These are phyloP conservation scores for Solanum megistacrolobum DNA, from an alignment of 257 asterid genomes.

Conservation along the genomic window DNA sequence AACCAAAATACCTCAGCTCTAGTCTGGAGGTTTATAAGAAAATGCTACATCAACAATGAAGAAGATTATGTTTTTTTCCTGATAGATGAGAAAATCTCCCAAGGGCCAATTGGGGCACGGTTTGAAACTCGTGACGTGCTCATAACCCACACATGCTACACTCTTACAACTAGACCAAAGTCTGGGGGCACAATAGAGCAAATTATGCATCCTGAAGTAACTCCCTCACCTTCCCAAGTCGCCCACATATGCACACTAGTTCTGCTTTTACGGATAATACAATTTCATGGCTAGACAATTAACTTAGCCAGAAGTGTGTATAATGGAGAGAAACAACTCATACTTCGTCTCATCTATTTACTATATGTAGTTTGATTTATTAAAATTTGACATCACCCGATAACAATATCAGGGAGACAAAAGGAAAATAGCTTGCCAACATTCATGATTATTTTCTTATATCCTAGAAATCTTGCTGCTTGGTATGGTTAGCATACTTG, in stretches of 20 bases:
- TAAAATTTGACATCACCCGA: not conserved
- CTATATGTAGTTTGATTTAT: not conserved
- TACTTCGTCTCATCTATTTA: not conserved
- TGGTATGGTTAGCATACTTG: not conserved
- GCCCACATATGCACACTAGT: not conserved
- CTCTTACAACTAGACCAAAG: not conserved
- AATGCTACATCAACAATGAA: not conserved
- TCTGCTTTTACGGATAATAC: not conserved
- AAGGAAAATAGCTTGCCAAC: not conserved
- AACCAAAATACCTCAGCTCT: not conserved
- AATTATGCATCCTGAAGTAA: not conserved
- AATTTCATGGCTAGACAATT: not conserved
- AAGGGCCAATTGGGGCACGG: not conserved
- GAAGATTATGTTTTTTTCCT: not conserved
- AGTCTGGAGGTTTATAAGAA: not conserved
- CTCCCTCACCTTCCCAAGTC: not conserved
- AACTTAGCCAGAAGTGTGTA: not conserved
- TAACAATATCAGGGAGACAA: not conserved
- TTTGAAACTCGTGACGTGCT: not conserved
- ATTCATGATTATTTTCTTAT: not conserved
- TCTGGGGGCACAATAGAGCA: not conserved
- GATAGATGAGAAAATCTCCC: not conserved
- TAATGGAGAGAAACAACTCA: not conserved
- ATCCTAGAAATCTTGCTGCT: not conserved
- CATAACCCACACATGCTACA: not conserved